Base-by-base conservation (phyloP, 768 basidiomycete species). In the Tephrocybe sp. region DNA sequence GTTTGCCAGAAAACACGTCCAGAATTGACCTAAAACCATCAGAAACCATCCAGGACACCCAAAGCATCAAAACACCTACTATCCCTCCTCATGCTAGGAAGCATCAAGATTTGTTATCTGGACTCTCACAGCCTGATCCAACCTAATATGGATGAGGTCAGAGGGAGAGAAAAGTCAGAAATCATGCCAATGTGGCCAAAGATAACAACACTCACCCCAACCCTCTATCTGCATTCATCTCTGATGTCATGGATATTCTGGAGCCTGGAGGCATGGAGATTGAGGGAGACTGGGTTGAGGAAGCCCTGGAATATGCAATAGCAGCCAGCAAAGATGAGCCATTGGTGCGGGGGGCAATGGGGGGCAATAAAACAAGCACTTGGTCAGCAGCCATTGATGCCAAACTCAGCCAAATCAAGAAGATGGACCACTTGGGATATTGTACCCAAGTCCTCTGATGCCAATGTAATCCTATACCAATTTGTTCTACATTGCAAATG, bases 401-500 rank as follows among this genome's bases (percentile, higher is more conserved):
- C n/a, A 59, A 62, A 53, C 33, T 60, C 15, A 37, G 56, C 38
- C 55, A 60, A 40, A 56, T 64, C 25, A 44, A 58, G 11, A 56
- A 53, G 20, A 33, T 59, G 6, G 45, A 53, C n/a, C 46, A 62
- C 56, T 4, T 61, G 55, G 24, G 52, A 54, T 24, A 45, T 61
- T 4, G 46, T 60, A 3, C 33, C 53, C 14, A 26, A 20, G 1
- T 58, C 58, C 4, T 15, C 23, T 11, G 48, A 55, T 25, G 45
- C 48, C 51, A 62, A 62, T 34, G 41, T 60, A 14, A 60, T 64
- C 17, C 33, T 28, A 8, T 44, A 54, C 24, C 34, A 45, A 4
- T 58, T 46, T 43, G 59, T 61, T n/a, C 43, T 64, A 4, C 43
- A 54, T 18, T 21, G 28, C 12, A 68, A 68, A 53, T 51, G 51